phyloP scores from a whole-genome alignment of 257 asterid species.

The Gynochthodes officinalis region DNA sequence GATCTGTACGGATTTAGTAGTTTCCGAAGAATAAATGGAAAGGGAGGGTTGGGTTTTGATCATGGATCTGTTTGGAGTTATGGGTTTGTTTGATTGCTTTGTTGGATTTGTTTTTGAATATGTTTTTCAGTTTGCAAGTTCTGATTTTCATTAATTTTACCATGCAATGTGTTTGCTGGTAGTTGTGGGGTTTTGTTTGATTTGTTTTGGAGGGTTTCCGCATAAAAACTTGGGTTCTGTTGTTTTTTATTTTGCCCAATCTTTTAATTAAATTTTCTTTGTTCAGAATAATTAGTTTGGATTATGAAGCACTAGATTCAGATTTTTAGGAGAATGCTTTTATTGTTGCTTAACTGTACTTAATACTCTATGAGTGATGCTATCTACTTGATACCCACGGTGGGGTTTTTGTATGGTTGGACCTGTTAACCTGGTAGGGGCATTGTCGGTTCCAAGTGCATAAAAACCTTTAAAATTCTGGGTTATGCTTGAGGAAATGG shows the following conservation, averaged over 20 bases:
- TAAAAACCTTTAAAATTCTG: neutral
- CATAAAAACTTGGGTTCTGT: neutral
- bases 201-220: neutral
- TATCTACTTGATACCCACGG: too few relatives aligned
- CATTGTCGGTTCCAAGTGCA: neutral
- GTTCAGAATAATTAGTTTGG: neutral
- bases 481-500: neutral
- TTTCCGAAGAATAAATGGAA: neutral
- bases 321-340: neutral
- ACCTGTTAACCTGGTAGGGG: neutral
- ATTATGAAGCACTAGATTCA: neutral
- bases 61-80: constrained; percentile 1
- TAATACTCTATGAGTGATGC: neutral
- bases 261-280: neutral
- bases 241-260: neutral
- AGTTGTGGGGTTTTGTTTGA: neutral
- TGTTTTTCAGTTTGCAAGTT: neutral
- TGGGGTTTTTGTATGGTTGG: neutral
- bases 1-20: constrained; percentile 6
- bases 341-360: neutral
- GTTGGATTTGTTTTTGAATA: neutral
- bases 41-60: constrained; percentile 1
- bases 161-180: neutral
- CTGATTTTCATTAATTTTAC: neutral
- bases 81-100: neutral